phyloP scores from a whole-genome alignment of 257 asterid species.

The Jasminum sambac region DNA sequence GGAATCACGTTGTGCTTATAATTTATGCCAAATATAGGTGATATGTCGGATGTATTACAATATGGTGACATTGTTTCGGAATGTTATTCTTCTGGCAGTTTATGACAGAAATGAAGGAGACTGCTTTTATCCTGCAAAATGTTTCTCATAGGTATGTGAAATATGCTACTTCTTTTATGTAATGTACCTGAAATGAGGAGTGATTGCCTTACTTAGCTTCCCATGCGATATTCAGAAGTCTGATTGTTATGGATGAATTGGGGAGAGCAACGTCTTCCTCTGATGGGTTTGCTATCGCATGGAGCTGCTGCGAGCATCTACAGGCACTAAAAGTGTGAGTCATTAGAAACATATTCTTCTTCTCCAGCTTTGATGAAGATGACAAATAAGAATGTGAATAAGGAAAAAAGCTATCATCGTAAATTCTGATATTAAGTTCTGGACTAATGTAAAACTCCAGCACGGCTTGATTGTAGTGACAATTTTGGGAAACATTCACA shows the following conservation, averaged over 20 bases:
- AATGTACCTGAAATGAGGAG: slow-evolving; percentile 8
- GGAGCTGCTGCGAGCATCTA: slow-evolving; percentile 98
- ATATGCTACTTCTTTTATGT: background rate
- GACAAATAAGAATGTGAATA: background rate
- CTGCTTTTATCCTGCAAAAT: slow-evolving; percentile 92
- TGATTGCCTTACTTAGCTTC: slow-evolving; percentile 23
- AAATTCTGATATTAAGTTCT: too few species aligned
- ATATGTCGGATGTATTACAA: background rate
- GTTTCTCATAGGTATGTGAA: slow-evolving; percentile 64
- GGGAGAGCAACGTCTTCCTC: slow-evolving; percentile 99
- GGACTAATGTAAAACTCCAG: too few species aligned
- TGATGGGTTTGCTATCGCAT: slow-evolving; percentile 93
- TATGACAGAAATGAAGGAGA: slow-evolving; percentile 99
- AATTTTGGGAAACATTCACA: too few species aligned
- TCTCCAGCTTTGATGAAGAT: slow-evolving; percentile 8
- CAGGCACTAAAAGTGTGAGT: slow-evolving; percentile 76
- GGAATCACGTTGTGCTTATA: too few species aligned
- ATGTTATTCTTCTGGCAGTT: slow-evolving; percentile 51
- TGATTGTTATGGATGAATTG: slow-evolving; percentile 92
- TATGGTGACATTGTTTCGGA: slow-evolving; percentile 6
- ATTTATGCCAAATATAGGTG: too few species aligned
- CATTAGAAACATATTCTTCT: slow-evolving; percentile 13
- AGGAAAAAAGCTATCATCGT: background rate
- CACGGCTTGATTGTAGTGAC: too few species aligned
- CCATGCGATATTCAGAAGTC: slow-evolving; percentile 61